phyloP scores from a whole-genome alignment of 2,329 filamentous ascomycete genomes.

The Keithomyces neogunnii region DNA sequence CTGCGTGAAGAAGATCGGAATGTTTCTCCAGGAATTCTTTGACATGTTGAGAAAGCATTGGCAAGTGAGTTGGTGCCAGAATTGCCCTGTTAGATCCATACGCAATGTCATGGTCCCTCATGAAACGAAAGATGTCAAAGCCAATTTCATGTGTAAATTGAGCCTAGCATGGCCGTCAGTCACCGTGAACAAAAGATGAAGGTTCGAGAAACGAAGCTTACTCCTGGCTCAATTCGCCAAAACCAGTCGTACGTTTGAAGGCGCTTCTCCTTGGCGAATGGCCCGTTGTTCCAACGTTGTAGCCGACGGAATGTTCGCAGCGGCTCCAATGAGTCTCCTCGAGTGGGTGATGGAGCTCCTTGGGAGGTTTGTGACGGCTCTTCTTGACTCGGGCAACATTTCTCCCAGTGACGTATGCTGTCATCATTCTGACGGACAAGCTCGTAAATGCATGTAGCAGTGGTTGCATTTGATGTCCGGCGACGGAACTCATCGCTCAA shows the following conservation, averaged over 20 bases:
- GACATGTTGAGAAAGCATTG: slow-evolving; percentile 36
- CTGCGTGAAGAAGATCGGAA: slow-evolving; percentile 33
- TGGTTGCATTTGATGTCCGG: slow-evolving; percentile 58
- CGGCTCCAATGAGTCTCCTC: slow-evolving; percentile 45
- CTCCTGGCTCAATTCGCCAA: slow-evolving; percentile 52
- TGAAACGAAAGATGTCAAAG: slow-evolving; percentile 80
- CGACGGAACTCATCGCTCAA: slow-evolving; percentile 72
- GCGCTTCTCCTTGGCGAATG: slow-evolving; percentile 72
- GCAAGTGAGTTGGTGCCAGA: slow-evolving; percentile 33
- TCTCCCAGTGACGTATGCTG: slow-evolving; percentile 29
- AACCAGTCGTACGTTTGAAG: slow-evolving; percentile 54
- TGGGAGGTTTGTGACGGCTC: slow-evolving; percentile 1
- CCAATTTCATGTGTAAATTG: slow-evolving; percentile 54
- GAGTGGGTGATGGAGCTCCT: slow-evolving; percentile 2
- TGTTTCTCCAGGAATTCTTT: slow-evolving; percentile 36
- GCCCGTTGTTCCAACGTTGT: slow-evolving; percentile 74
- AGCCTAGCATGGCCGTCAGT: slow-evolving; percentile 26
- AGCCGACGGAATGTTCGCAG: slow-evolving; percentile 61
- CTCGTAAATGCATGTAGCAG: slow-evolving; percentile 64
- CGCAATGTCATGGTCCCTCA: slow-evolving; percentile 74
- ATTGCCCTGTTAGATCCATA: slow-evolving; percentile 56
- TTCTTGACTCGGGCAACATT: not conserved
- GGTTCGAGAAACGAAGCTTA: slow-evolving; percentile 25
- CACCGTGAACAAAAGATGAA: not conserved
- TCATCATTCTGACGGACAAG: slow-evolving; percentile 68